Conservation (phyloP, 441 rosid genomes). For the Dalechampia spathulata region DNA sequence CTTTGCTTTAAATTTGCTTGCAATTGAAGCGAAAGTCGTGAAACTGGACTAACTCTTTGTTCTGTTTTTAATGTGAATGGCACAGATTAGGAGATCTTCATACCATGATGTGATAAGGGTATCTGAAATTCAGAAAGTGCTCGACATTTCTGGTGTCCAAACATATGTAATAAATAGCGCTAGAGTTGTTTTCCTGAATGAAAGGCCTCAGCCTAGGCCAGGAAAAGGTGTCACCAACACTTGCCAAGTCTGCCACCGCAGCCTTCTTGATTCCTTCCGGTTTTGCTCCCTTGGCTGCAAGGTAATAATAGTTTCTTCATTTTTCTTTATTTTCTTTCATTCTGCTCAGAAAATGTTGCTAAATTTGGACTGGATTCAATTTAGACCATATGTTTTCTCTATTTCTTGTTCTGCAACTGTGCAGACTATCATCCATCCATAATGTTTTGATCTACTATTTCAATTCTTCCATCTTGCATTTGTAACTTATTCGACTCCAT, state of each 20-base stretch:
- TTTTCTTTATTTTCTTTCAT: background rate
- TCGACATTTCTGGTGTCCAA: constrained; percentile 79
- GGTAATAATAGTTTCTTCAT: constrained; percentile 31
- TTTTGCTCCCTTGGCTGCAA: constrained; percentile 99
- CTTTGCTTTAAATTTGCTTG: background rate
- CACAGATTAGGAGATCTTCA: constrained; percentile 95
- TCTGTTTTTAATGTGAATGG: constrained; percentile 3
- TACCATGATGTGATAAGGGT: constrained; percentile 97
- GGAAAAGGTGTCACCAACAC: constrained; percentile 95
- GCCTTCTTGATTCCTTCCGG: constrained; percentile 86
- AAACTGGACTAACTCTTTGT: background rate
- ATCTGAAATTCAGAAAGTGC: constrained; percentile 73
- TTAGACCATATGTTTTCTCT: background rate
- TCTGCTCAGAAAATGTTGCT: constrained; percentile 16
- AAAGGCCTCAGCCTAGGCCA: constrained; percentile 93
- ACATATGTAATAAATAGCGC: constrained; percentile 97
- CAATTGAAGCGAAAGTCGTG: background rate
- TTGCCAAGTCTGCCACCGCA: constrained; percentile 88
- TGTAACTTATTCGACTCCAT: too few relatives aligned
- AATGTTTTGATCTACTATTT: too few relatives aligned
- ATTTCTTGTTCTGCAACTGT: constrained; percentile 10
- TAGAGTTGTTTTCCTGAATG: constrained; percentile 85
- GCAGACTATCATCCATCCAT: too few relatives aligned
- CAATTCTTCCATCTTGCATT: too few relatives aligned
- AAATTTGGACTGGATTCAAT: background rate